Base-by-base conservation (phyloP, 2,329 filamentous ascomycete species). In the Fusarium keratoplasticum region DNA sequence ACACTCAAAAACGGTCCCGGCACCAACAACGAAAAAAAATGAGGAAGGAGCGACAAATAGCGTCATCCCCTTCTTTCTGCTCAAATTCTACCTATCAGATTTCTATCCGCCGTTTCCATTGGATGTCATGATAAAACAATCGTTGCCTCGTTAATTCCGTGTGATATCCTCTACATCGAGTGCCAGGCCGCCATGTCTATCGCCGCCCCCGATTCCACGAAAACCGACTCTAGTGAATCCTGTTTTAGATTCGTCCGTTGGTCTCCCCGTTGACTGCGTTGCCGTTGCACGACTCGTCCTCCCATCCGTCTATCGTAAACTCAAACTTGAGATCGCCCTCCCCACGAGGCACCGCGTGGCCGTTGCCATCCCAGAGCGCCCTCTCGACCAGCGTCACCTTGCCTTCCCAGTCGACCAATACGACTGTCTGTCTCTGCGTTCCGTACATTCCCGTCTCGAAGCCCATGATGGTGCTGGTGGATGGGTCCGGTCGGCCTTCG, bases 391-490 rank as follows among this genome's bases (percentile, higher is more conserved):
- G 90, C 0, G 86, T 88, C 20, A 91, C 88, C 38, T 89, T 89
- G 4, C 90, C 90, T 4, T 91, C 85, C 88, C 88, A 90, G 74
- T 91, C 89, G 8, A 92, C 87, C 52, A 92, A 81, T 16, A 92
- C 81, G 16, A 92, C 82, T 0, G 90, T 92, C 82, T 92, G 90
- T 40, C 90, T 83, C 81, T 92, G 90, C 6, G 90, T 92, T 5
- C 90, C 90, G 75, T 92, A 92, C 72, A 90, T 83, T 2, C 90
- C 90, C 6, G 86, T 88, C 78, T 88, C 87, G 73, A 89, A 90
- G 2, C 84, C 85, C 50, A 81, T 85, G 18, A 73, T 69, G 0
- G 71, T 66, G 27, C 66, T 80, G 64, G 72, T 79, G 35, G 78
- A 76, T 9, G 82, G 77, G 18, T 85, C 84, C 2, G 86, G 84